Evolutionary conservation across 2,329 filamentous ascomycete species (phyloP).

Genomic region (Cladophialophora chaetospira): DNA sequence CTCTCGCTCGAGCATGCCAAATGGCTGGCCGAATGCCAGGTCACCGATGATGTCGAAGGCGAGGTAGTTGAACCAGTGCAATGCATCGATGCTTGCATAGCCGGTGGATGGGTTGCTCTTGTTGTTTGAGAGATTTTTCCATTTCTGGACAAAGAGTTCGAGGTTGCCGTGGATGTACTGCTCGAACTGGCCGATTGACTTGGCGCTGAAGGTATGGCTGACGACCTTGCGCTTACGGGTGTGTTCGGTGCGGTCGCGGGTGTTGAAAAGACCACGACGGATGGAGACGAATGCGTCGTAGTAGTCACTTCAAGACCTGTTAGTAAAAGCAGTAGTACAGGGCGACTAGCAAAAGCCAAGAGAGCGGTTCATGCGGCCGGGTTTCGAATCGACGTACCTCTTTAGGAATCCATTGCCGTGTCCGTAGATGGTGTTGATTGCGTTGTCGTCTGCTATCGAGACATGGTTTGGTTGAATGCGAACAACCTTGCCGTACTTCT

Average conservation of each 20-base stretch:
- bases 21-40: slow-evolving; percentile 71
- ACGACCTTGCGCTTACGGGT: slow-evolving; percentile 87
- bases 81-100: slow-evolving; percentile 68
- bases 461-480: slow-evolving; percentile 83
- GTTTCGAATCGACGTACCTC: slow-evolving; percentile 53
- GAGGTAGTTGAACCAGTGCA: slow-evolving; percentile 78
- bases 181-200: slow-evolving; percentile 81
- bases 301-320: slow-evolving; percentile 63
- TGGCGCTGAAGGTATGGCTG: slow-evolving; percentile 81
- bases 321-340: too few relatives aligned
- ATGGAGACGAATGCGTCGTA: slow-evolving; percentile 93
- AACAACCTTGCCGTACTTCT: slow-evolving; percentile 75
- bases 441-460: slow-evolving; percentile 76
- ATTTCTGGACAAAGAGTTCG: slow-evolving; percentile 70
- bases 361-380: too few relatives aligned
- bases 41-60: slow-evolving; percentile 64
- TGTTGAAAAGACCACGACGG: slow-evolving; percentile 84
- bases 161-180: slow-evolving; percentile 84
- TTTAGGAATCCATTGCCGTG: slow-evolving; percentile 77
- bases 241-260: slow-evolving; percentile 77
- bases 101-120: slow-evolving; percentile 48
- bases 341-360: too few relatives aligned
- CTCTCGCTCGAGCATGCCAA: slow-evolving; percentile 79
- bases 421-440: slow-evolving; percentile 76
- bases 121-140: slow-evolving; percentile 64